Base-by-base conservation (phyloP, 495 filamentous ascomycete species). In the Friedmanniomyces simplex region DNA sequence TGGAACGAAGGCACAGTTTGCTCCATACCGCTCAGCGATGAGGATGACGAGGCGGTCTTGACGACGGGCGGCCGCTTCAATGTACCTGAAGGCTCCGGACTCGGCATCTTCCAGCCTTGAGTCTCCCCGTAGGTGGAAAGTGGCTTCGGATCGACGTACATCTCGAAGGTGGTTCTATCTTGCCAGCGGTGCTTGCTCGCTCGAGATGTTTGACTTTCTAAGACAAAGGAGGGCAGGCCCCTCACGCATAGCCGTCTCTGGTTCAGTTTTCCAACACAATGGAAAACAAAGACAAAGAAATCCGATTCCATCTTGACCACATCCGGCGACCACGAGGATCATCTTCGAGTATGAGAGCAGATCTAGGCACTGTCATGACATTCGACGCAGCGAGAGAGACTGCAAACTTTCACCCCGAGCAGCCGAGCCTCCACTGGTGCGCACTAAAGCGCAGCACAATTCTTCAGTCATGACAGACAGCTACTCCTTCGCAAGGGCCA, bases 1-100 rank as follows among this genome's bases (percentile, higher is more conserved):
- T 59, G 47, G 55, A 65, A 65, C 22, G 63, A 59, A 8, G 63
- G 63, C 32, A 59, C 45, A 0, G 49, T 37, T 42, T 59, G 18
- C 52, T 65, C 63, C 54, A 62, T 62, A 36, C 55, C 59, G 13
- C 22, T 22, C 24, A 65, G 41, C 7, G 63, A 58, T 14, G 63
- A 57, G 8, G 63, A 57, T 18, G 56, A 58, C 1, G 60, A 59
- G 6, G 58, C 58, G 46, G 32, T 30, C 18, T 25, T 51, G 25
- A 21, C 12, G 0, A 57, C 2, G 14, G 51, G 52, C 8, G 57
- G 52, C 24, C 53, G 61, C n/a, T 52, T 47, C 22, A 50, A 18
- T 18, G 50, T 30, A 18, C 50, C 24, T 12, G 20, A 22, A 20
- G 47, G 46, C n/a, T 57, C 28, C 21, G 59, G 54, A 12, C 21